Conservation (phyloP, 140 eudicot genomes). For the Cichorium intybus region DNA sequence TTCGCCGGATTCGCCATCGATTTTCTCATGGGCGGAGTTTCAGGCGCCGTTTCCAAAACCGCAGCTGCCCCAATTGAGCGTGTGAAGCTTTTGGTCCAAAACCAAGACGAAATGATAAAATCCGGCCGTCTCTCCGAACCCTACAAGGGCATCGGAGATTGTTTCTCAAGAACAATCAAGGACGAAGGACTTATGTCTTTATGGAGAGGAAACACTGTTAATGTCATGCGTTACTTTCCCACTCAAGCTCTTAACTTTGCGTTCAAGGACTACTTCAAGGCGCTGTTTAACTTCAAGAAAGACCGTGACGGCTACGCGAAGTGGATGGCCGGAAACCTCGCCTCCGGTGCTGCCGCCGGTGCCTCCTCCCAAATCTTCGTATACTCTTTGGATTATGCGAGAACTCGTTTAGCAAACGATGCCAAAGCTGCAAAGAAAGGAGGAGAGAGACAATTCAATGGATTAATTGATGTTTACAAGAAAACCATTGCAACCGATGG, state of each 20-base stretch:
- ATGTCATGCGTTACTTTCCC: conserved; percentile 64
- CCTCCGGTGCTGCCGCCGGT: conserved; percentile 60
- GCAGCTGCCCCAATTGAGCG: conserved; percentile 69
- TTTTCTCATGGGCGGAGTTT: conserved; percentile 66
- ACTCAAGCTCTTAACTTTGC: conserved; percentile 67
- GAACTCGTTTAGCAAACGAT: conserved; percentile 56
- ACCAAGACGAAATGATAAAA: conserved; percentile 63
- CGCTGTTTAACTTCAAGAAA: no score
- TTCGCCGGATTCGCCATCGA: conserved; percentile 42
- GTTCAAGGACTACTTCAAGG: conserved; percentile 59
- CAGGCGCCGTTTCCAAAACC: conserved; percentile 57
- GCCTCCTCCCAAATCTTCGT: conserved; percentile 55
- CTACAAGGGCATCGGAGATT: conserved; percentile 60
- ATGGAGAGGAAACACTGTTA: conserved; percentile 59
- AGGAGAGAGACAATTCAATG: conserved; percentile 61
- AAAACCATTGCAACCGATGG: conserved; percentile 61
- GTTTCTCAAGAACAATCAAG: conserved; percentile 45
- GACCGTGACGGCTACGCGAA: conserved; percentile 58
- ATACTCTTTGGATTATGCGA: conserved; percentile 61
- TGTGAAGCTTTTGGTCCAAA: conserved; percentile 56
- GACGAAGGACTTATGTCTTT: conserved; percentile 49
- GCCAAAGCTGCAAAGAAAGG: conserved; percentile 57
- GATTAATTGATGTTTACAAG: conserved; percentile 55
- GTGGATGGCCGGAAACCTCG: conserved; percentile 56
- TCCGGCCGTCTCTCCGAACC: conserved; percentile 59